Evolutionary conservation across 78 protist species (phyloP), one percentile per base, ranked within the genome.

Genomic region (Speleostelium caveatum): DNA sequence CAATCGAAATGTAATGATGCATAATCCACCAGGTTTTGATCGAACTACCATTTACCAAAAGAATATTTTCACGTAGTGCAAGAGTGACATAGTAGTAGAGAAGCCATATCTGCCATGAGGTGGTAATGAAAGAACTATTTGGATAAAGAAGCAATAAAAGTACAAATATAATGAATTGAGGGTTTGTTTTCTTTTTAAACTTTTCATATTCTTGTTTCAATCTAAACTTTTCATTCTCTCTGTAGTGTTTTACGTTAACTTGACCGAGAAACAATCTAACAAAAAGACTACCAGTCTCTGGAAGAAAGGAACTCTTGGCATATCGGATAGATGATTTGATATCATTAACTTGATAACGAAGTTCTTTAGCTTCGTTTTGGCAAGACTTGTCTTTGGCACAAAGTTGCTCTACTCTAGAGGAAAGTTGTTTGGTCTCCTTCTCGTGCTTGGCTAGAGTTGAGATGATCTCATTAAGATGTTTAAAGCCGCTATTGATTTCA

Each of bases 1-100:
- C 94, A 4, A 89, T 89, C 1, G 95, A 93, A 72, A 93, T 73
- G 62, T 93, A 93, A 53, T 93, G 95, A 76, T 93, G 95, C 60
- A 75, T 75, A 39, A 93, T 76, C 95, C 95, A 93, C 95, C 95
- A 93, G 30, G 93, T 62, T 55, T 77, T 45, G 32, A 93, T 86
- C 6, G 73, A 39, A 53, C 91, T 73, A 22, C 96, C 96, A 61
- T 93, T 93, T 7, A 86, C 94, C 2, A 75, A 22, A 19, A 93
- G 86, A 22, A 93, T 90, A 75, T 86, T 86, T 63, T 93, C 96
- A 39, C 96, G 66, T 38, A 93, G 53, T 26, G 89, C 96, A 65
- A 93, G 36, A 7, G 96, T 83, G 39, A 75, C 55, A 36, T 86
- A 93, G 83, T 93, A 93, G 12, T 86, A 93, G 74, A 93, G 80